phyloP scores from a whole-genome alignment of 148 eudicot genomes.

The Nyssa sinensis region DNA sequence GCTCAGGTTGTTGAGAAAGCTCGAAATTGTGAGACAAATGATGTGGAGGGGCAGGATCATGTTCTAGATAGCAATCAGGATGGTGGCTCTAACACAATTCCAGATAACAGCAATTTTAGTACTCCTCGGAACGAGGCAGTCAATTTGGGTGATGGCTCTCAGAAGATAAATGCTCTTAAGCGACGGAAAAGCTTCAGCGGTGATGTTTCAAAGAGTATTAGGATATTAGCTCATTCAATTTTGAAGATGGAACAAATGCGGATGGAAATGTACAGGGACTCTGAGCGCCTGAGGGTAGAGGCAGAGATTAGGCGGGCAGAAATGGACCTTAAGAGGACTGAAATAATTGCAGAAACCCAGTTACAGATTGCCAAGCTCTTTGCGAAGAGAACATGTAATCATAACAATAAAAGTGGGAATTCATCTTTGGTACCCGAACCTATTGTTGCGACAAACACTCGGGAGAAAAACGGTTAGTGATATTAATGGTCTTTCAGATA shows the following conservation, averaged over 20 bases:
- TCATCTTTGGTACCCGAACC: constrained; percentile 15
- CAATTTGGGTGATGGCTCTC: constrained; percentile 5
- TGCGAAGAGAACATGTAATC: neutral
- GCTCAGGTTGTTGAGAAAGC: constrained; percentile 1
- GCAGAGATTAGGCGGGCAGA: constrained; percentile 22
- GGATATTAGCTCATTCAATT: constrained; percentile 10
- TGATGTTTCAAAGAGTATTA: constrained; percentile 12
- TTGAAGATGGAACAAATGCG: constrained; percentile 13
- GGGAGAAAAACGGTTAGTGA: constrained; percentile 17
- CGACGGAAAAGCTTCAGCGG: constrained; percentile 1
- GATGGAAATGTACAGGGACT: constrained; percentile 19
- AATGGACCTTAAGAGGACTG: constrained; percentile 25
- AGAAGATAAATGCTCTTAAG: constrained; percentile 7
- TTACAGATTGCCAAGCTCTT: constrained; percentile 20
- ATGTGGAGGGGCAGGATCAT: neutral
- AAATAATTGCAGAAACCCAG: constrained; percentile 18
- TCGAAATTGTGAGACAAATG: neutral
- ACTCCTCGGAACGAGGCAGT: constrained; percentile 7
- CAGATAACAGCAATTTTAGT: constrained; percentile 11
- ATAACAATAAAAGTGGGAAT: constrained; percentile 8
- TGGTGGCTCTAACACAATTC: constrained; percentile 16
- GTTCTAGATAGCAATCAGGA: constrained; percentile 17
- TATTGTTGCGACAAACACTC: neutral
- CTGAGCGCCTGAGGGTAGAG: constrained; percentile 19
- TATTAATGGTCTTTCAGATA: neutral